These are phyloP conservation scores for Porodaedalea pini DNA, from an alignment of 1,284 basidiomycete species.

Conservation along the genomic window DNA sequence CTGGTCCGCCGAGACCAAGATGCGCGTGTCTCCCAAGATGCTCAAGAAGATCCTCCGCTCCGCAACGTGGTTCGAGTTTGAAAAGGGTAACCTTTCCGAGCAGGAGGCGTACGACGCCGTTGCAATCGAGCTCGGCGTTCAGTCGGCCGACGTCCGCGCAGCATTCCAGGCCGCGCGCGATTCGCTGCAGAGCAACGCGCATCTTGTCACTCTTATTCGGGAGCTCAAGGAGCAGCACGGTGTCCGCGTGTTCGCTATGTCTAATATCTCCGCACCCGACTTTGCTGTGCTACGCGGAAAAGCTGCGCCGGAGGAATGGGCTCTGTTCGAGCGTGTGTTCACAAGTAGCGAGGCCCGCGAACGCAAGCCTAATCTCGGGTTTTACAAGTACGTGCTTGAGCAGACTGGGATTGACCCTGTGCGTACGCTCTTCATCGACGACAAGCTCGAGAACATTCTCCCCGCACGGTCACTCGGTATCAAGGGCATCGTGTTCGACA, in stretches of 20 bases:
- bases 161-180: slow-evolving; percentile 47
- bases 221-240: slow-evolving; percentile 39
- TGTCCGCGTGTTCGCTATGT: slow-evolving; percentile 52
- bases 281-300: slow-evolving; percentile 44
- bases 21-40: slow-evolving; percentile 41
- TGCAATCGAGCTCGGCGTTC: slow-evolving; percentile 39
- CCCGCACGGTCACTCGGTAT: slow-evolving; percentile 54
- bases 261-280: slow-evolving; percentile 56
- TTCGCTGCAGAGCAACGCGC: slow-evolving; percentile 41
- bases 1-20: slow-evolving; percentile 50
- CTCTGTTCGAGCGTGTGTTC: slow-evolving; percentile 51
- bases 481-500: slow-evolving; percentile 49
- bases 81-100: slow-evolving; percentile 46
- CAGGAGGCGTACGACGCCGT: slow-evolving; percentile 44
- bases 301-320: slow-evolving; percentile 41
- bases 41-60: slow-evolving; percentile 46
- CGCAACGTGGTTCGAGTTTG: slow-evolving; percentile 53
- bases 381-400: slow-evolving; percentile 47
- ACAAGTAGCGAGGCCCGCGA: slow-evolving; percentile 48
- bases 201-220: slow-evolving; percentile 44
- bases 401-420: slow-evolving; percentile 41
- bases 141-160: slow-evolving; percentile 36
- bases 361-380: slow-evolving; percentile 53
- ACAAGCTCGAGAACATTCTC: slow-evolving; percentile 57
- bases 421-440: slow-evolving; percentile 51